These are phyloP conservation scores for Coriaria nepalensis DNA, from an alignment of 306 rosid species.

Conservation along the genomic window DNA sequence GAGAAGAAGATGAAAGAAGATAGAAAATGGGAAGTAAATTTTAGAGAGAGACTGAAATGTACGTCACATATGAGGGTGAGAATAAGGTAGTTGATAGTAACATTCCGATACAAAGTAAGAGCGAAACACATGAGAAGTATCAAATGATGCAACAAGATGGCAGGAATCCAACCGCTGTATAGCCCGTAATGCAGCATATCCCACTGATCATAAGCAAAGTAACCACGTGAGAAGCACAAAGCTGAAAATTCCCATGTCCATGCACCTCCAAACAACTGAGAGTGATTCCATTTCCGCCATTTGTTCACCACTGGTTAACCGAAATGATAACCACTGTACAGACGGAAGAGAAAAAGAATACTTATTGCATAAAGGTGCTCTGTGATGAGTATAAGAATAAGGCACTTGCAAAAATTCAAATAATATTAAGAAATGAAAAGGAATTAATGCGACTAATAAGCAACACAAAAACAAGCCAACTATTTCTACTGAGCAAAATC, in stretches of 20 bases:
- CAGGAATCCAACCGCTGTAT: slow-evolving; percentile 68
- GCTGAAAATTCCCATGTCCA: slow-evolving; percentile 88
- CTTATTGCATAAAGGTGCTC: not conserved
- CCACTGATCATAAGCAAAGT: slow-evolving; percentile 96
- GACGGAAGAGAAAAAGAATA: slow-evolving; percentile 1
- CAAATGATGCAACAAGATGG: slow-evolving; percentile 77
- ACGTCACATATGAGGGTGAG: slow-evolving; percentile 94
- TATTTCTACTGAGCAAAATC: no score
- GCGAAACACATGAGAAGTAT: slow-evolving; percentile 84
- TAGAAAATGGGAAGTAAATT: slow-evolving; percentile 5
- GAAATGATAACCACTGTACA: slow-evolving; percentile 62
- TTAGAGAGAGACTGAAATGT: slow-evolving; percentile 4
- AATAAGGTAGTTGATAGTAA: slow-evolving; percentile 89
- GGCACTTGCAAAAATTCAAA: no score
- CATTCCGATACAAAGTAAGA: slow-evolving; percentile 78
- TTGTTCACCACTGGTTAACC: slow-evolving; percentile 32
- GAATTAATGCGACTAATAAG: no score
- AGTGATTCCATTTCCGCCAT: slow-evolving; percentile 49
- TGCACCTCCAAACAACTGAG: slow-evolving; percentile 54
- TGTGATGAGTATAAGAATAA: not conserved
- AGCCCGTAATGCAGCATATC: slow-evolving; percentile 68
- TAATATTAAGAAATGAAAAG: no score
- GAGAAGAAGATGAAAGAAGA: not conserved
- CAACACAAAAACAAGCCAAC: no score
- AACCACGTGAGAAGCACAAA: slow-evolving; percentile 89